Evolutionary conservation across 2,329 filamentous ascomycete species (phyloP).

Genomic region (Ophiocordyceps camponoti-floridani): DNA sequence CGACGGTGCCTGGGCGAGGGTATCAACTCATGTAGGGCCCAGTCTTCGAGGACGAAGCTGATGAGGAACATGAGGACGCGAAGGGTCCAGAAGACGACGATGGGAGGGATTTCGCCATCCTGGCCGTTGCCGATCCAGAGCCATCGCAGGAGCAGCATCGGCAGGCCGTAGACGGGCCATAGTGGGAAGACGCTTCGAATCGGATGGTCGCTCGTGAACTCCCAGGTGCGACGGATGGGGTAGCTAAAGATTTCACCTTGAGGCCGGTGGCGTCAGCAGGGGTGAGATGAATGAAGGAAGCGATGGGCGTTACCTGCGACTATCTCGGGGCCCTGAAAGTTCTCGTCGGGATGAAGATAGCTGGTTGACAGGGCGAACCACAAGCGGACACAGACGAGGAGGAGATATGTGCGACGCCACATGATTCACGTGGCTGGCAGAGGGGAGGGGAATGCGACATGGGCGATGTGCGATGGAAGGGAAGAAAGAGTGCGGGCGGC

Average conservation of each 20-base stretch:
- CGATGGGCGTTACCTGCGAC: conserved; percentile 57
- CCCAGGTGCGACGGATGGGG: conserved; percentile 81
- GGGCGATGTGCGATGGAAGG: conserved; percentile 1
- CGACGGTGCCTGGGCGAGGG: conserved; percentile 53
- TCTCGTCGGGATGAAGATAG: conserved; percentile 96
- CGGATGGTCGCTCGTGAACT: conserved; percentile 75
- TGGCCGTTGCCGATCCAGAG: conserved; percentile 72
- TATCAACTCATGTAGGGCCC: conserved; percentile 87
- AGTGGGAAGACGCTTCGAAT: conserved; percentile 93
- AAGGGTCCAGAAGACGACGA: conserved; percentile 75
- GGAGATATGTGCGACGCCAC: conserved; percentile 81
- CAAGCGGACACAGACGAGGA: conserved; percentile 70
- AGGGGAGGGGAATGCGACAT: conserved; percentile 4
- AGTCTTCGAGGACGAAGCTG: conserved; percentile 94
- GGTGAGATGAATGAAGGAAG: background rate
- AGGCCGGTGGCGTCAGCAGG: background rate
- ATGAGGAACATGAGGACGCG: conserved; percentile 82
- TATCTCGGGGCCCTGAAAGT: conserved; percentile 95
- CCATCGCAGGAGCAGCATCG: conserved; percentile 86
- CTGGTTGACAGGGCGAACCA: conserved; percentile 90
- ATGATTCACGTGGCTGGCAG: conserved; percentile 26
- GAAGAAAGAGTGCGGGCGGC: background rate
- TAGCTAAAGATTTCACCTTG: conserved; percentile 84
- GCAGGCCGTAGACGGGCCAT: conserved; percentile 88
- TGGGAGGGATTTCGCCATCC: conserved; percentile 62